phyloP scores from a whole-genome alignment of 176 grass and related monocot genomes.

The Phyllostachys edulis region DNA sequence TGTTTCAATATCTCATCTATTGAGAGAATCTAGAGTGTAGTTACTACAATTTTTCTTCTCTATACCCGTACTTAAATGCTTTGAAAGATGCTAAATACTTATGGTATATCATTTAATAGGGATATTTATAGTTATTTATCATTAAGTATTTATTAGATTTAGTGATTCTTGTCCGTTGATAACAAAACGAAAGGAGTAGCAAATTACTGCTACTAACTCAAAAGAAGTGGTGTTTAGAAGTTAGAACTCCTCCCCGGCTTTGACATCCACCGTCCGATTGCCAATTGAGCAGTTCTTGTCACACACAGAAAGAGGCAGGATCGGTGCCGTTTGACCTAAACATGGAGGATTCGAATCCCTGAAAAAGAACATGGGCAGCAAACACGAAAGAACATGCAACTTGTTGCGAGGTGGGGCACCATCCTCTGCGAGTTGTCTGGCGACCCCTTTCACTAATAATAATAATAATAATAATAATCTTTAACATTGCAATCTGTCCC shows the following conservation, averaged over 20 bases:
- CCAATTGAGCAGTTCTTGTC: not conserved
- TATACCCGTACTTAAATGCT: too few species aligned
- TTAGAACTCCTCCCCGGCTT: not conserved
- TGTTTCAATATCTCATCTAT: too few species aligned
- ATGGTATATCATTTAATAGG: too few species aligned
- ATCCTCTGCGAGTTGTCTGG: not conserved
- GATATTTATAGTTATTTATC: too few species aligned
- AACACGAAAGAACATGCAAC: not conserved
- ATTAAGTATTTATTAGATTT: too few species aligned
- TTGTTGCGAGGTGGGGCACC: not conserved
- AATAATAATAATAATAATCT: not conserved
- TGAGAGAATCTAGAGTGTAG: too few species aligned
- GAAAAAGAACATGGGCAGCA: slow-evolving; percentile 18
- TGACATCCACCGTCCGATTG: not conserved
- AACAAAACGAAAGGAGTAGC: too few species aligned
- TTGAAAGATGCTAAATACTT: too few species aligned
- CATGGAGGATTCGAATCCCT: not conserved
- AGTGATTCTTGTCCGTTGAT: too few species aligned
- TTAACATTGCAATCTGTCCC: not conserved
- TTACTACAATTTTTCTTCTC: too few species aligned
- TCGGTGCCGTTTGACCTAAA: slow-evolving; percentile 22
- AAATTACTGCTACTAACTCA: not conserved
- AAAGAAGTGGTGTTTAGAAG: not conserved
- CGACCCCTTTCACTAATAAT: not conserved
- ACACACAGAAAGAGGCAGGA: not conserved